Evolutionary conservation across 169 alveolate genomes (phyloP).

Genomic region (Plasmodium knowlesi): DNA sequence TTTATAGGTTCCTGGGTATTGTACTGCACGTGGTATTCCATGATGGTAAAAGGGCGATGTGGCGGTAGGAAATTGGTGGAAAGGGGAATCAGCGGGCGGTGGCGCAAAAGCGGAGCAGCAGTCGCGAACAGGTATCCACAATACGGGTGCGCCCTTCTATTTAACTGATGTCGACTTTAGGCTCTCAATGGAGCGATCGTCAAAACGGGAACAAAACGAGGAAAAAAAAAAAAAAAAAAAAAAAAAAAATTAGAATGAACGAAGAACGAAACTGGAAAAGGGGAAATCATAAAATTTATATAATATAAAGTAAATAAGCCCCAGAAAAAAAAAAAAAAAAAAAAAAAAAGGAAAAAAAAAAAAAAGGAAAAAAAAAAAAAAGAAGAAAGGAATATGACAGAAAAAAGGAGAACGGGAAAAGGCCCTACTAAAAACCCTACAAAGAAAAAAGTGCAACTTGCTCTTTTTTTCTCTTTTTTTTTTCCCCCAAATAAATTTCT

Average conservation of each 20-base stretch:
- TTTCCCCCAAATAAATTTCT: background rate
- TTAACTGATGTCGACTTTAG: background rate
- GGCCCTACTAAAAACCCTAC: background rate
- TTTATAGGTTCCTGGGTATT: background rate
- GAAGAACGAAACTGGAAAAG: background rate
- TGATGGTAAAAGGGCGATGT: background rate
- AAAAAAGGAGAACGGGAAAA: background rate
- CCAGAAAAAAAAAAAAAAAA: background rate
- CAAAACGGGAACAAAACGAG: background rate
- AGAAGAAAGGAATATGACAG: background rate
- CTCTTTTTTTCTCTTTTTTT: background rate
- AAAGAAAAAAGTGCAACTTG: background rate
- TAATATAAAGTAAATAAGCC: background rate
- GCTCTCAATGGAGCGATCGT: background rate
- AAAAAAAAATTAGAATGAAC: background rate
- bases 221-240: background rate
- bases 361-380: background rate
- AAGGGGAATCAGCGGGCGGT: background rate
- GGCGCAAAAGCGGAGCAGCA: background rate
- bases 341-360: background rate
- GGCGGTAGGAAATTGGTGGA: background rate
- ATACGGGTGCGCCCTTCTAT: background rate
- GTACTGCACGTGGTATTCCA: constrained; percentile 2
- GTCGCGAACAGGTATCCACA: background rate
- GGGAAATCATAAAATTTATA: background rate